Evolutionary conservation across 192 early-diverging fungal genomes (phyloP), one percentile per base, ranked within the genome.

Genomic region (Powellomyces hirtus): DNA sequence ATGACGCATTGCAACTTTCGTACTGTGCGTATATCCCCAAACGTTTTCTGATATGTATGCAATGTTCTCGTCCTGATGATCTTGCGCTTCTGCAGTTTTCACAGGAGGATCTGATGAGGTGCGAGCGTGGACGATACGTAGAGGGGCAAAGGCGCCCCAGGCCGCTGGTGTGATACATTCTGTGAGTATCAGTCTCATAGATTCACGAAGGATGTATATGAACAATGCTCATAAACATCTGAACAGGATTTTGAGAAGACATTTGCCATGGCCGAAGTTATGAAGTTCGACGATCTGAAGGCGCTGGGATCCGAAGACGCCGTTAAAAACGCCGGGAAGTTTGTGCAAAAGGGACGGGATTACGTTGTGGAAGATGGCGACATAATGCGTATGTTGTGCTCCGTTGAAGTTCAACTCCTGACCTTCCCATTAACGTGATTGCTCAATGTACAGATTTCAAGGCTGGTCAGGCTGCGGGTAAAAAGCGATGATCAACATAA

Each of bases 151-250:
- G 78, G 92, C 92, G 42, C 93, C 95, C 29, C 90, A 93, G 65
- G 96, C 95, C 4, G 95, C 95, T 31, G 89, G 92, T 72, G 91
- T 90, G 35, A 97, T 99, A 78, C 95, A 99, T 75, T 85, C 89
- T 29, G n/a, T n/a, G n/a, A n/a, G n/a, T n/a, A n/a, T n/a, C n/a
- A n/a, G n/a, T n/a, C n/a, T n/a, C n/a, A n/a, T n/a, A n/a, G n/a
- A n/a, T n/a, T n/a, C n/a, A n/a, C n/a, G n/a, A n/a, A n/a, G n/a
- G n/a, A n/a, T n/a, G n/a, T n/a, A n/a, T n/a, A n/a, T n/a, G n/a
- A n/a, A n/a, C n/a, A n/a, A n/a, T n/a, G n/a, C n/a, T n/a, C n/a
- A n/a, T n/a, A n/a, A n/a, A n/a, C n/a, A n/a, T n/a, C n/a, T n/a
- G n/a, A n/a, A n/a, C n/a, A n/a, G n/a, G 92, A 94, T 66, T 92